A percentile compares a stretch with the other conserved stretches of the same genome.
Evolutionary conservation across 345 rosid genomes (phyloP).

Genomic region (Citrus sinensis): DNA sequence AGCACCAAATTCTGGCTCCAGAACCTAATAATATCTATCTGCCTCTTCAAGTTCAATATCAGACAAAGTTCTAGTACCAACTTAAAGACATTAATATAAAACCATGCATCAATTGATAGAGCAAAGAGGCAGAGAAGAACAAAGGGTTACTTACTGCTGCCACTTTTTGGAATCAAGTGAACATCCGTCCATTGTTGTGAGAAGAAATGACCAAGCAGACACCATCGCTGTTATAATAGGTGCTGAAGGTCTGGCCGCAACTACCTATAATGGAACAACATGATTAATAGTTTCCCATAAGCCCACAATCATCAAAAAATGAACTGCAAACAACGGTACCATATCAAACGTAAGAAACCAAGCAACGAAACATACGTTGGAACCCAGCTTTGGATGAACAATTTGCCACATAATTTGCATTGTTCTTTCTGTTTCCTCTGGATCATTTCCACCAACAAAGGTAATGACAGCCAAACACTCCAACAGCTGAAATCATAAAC

Average conservation of each 20-base stretch:
- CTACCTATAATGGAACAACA: slow-evolving; percentile 45
- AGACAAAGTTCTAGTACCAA: background rate
- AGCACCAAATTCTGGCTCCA: background rate
- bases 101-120: background rate
- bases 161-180: slow-evolving; percentile 60
- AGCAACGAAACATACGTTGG: slow-evolving; percentile 55
- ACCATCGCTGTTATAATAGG: slow-evolving; percentile 63
- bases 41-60: background rate
- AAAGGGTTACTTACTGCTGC: slow-evolving; percentile 61
- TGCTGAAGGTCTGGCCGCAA: slow-evolving; percentile 54
- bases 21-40: background rate
- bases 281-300: background rate
- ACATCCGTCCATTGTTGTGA: slow-evolving; percentile 60
- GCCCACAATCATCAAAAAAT: background rate
- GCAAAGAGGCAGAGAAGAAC: background rate
- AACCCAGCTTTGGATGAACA: slow-evolving; percentile 76
- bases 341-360: background rate
- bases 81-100: background rate
- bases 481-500: slow-evolving; percentile 42
- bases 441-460: slow-evolving; percentile 68
- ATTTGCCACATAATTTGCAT: slow-evolving; percentile 93
- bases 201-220: slow-evolving; percentile 92
- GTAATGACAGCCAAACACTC: slow-evolving; percentile 84
- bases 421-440: slow-evolving; percentile 70
- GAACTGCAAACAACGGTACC: background rate